phyloP scores from a whole-genome alignment of 2,329 filamentous ascomycete genomes.

The Podosphaera fusca region DNA sequence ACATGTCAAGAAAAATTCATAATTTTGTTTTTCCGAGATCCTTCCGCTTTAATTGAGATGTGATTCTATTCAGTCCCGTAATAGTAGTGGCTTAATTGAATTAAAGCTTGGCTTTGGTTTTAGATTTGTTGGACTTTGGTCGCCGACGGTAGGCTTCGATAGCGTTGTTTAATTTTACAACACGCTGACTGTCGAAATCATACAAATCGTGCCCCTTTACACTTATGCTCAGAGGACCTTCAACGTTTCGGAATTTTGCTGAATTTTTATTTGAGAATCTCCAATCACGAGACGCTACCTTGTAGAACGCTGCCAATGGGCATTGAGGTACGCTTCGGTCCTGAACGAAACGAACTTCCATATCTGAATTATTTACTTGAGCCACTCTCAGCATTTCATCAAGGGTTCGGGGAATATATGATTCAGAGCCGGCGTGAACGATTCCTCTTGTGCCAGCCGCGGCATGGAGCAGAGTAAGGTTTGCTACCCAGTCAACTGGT shows the following conservation, averaged over 20 bases:
- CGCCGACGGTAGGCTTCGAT: background rate
- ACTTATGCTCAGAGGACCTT: constrained; percentile 3
- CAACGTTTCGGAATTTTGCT: background rate
- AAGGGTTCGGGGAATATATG: constrained; percentile 2
- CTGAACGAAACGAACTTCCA: background rate
- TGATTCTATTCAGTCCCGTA: no score
- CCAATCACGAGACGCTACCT: constrained; percentile 2
- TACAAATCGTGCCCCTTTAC: background rate
- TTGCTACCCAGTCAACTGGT: constrained; percentile 4
- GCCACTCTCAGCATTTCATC: background rate
- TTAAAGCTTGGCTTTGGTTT: no score
- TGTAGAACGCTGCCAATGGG: constrained; percentile 1
- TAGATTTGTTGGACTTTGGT: no score
- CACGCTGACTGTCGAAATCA: background rate
- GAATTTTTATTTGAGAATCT: background rate
- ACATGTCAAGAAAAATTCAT: no score
- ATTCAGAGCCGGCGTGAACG: constrained; percentile 2
- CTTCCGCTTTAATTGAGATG: no score
- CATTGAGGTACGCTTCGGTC: constrained; percentile 1
- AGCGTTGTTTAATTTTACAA: background rate
- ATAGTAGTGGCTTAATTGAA: no score
- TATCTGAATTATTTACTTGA: background rate
- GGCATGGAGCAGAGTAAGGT: constrained; percentile 4
- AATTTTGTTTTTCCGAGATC: no score
- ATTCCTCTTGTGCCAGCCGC: constrained; percentile 2